A percentile compares a stretch with the other conserved stretches of the same genome.
Evolutionary conservation across 306 rosid species (phyloP).

Genomic region (Cercis canadensis): DNA sequence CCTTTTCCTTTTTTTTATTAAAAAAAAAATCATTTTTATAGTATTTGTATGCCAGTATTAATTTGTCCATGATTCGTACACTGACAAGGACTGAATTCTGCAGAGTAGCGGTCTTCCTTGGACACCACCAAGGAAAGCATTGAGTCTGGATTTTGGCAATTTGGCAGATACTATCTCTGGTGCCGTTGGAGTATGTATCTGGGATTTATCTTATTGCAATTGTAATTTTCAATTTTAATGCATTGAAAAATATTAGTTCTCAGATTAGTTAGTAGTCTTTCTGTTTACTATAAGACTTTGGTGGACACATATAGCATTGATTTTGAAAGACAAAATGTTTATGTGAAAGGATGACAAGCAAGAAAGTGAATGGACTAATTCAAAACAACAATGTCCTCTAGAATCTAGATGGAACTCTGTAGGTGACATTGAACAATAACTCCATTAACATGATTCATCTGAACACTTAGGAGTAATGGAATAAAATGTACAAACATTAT

Average conservation of each 20-base stretch:
- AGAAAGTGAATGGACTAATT: background rate
- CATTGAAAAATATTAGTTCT: conserved; percentile 10
- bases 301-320: background rate
- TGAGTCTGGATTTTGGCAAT: conserved; percentile 62
- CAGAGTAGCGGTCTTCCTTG: conserved; percentile 95
- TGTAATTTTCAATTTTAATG: conserved; percentile 26
- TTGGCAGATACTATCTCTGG: conserved; percentile 66
- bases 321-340: background rate
- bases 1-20: conserved; percentile 8
- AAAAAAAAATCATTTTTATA: background rate
- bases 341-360: background rate
- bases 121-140: conserved; percentile 60
- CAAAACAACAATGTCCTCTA: background rate
- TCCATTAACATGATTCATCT: background rate
- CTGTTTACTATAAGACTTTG: conserved; percentile 7
- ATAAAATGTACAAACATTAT: background rate
- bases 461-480: background rate
- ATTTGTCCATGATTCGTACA: conserved; percentile 9
- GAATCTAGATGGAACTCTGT: background rate
- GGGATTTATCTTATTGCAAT: conserved; percentile 26
- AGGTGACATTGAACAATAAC: background rate
- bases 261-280: conserved; percentile 25
- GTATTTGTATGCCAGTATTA: background rate
- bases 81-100: conserved; percentile 41
- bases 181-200: conserved; percentile 79